These are phyloP conservation scores for Hymenoscyphus scutula DNA, from an alignment of 2,329 filamentous ascomycete species.

Conservation along the genomic window DNA sequence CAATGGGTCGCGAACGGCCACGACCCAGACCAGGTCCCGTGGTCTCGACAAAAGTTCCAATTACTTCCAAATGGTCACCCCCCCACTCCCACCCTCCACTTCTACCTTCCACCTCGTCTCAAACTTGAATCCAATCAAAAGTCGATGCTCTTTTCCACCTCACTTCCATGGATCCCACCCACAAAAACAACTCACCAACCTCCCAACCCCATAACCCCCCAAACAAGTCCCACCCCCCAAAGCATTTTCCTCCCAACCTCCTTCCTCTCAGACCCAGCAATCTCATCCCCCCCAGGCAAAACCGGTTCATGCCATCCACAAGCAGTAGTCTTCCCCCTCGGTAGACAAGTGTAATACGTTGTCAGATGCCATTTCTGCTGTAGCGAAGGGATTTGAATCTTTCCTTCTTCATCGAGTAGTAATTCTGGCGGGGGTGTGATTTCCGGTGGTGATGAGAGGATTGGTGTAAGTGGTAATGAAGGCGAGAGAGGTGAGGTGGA, in stretches of 20 bases:
- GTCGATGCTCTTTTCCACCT: not conserved
- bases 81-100: too few species aligned
- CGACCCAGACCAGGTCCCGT: too few species aligned
- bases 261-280: constrained; percentile 24
- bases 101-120: too few species aligned
- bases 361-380: constrained; percentile 34
- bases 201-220: constrained; percentile 13
- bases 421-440: constrained; percentile 2
- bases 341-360: constrained; percentile 33
- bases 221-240: not conserved
- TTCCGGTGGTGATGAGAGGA: not conserved
- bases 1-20: too few species aligned
- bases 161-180: not conserved
- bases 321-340: constrained; percentile 21
- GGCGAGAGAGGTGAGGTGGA: not conserved
- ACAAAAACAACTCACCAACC: constrained; percentile 1
- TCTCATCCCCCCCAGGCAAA: constrained; percentile 31
- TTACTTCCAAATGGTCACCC: too few species aligned
- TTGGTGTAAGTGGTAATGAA: not conserved
- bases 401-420: constrained; percentile 27
- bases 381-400: constrained; percentile 6
- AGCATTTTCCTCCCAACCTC: not conserved
- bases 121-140: too few species aligned
- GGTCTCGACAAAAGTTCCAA: too few species aligned
- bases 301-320: constrained; percentile 35